phyloP scores from a whole-genome alignment of 306 rosid genomes.

The Dalbergia cochinchinensis region DNA sequence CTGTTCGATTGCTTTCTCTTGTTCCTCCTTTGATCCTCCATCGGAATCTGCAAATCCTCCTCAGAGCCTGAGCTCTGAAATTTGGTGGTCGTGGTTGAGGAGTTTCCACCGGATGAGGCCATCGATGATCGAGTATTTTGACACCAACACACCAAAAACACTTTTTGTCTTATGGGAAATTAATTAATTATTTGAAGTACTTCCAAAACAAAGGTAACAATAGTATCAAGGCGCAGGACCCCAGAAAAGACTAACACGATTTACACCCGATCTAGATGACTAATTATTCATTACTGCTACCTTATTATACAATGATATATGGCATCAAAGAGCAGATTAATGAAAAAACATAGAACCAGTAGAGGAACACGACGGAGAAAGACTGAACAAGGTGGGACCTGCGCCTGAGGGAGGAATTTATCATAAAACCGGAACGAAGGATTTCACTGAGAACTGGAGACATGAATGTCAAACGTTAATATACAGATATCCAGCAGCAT shows the following conservation, averaged over 20 bases:
- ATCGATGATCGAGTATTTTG: constrained; percentile 22
- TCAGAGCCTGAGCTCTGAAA: constrained; percentile 69
- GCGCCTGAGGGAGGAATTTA: constrained; percentile 80
- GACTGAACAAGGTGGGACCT: constrained; percentile 93
- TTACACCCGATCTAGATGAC: neutral
- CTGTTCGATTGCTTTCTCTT: constrained; percentile 87
- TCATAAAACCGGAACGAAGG: constrained; percentile 81
- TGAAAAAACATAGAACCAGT: constrained; percentile 96
- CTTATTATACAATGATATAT: constrained; percentile 6
- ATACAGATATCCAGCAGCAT: constrained; percentile 42
- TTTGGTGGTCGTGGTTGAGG: constrained; percentile 49
- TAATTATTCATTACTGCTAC: neutral
- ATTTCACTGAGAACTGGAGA: constrained; percentile 86
- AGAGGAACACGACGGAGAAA: constrained; percentile 88
- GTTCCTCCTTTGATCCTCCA: constrained; percentile 77
- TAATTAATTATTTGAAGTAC: neutral
- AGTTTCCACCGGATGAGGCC: constrained; percentile 81
- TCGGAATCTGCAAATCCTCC: constrained; percentile 60
- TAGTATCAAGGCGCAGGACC: constrained; percentile 30
- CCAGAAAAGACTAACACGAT: constrained; percentile 2
- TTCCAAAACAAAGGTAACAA: neutral
- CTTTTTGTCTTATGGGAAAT: constrained; percentile 1
- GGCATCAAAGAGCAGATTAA: constrained; percentile 31
- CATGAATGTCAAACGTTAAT: constrained; percentile 68
- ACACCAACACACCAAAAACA: neutral